A percentile compares a stretch with the other conserved stretches of the same genome.
These are phyloP conservation scores for Hyaloscypha bicolor DNA, from an alignment of 495 filamentous ascomycete genomes.

Conservation along the genomic window DNA sequence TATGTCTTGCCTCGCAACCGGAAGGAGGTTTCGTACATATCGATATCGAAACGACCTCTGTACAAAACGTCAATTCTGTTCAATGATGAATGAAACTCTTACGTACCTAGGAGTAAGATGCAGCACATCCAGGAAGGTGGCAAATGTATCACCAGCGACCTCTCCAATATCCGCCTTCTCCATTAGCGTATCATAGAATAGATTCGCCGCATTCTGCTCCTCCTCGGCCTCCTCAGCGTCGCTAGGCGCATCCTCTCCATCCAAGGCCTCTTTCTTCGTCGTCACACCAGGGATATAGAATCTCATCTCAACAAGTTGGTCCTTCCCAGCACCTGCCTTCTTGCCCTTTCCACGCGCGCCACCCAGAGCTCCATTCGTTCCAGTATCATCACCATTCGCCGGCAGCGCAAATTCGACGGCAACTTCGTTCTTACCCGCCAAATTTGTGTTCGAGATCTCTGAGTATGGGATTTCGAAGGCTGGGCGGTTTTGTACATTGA, in stretches of 20 bases:
- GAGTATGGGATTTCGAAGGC: slow-evolving; percentile 97
- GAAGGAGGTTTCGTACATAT: slow-evolving; percentile 99
- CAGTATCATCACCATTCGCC: slow-evolving; percentile 64
- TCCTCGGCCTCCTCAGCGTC: slow-evolving; percentile 70
- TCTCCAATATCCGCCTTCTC: slow-evolving; percentile 99
- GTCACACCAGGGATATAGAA: slow-evolving; percentile 97
- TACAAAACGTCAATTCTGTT: slow-evolving; percentile 37
- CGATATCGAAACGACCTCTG: slow-evolving; percentile 99
- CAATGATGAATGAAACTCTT: not conserved
- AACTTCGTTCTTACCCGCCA: slow-evolving; percentile 97
- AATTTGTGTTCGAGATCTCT: slow-evolving; percentile 96
- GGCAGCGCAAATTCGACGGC: slow-evolving; percentile 90
- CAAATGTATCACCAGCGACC: slow-evolving; percentile 94
- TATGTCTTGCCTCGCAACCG: slow-evolving; percentile 98
- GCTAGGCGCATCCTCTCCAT: slow-evolving; percentile 69
- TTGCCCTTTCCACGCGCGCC: slow-evolving; percentile 79
- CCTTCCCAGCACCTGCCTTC: slow-evolving; percentile 83
- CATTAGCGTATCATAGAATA: slow-evolving; percentile 97
- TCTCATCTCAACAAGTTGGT: slow-evolving; percentile 96
- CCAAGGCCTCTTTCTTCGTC: slow-evolving; percentile 77
- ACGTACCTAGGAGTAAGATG: slow-evolving; percentile 93
- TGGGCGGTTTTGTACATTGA: slow-evolving; percentile 95
- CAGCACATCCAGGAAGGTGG: slow-evolving; percentile 94
- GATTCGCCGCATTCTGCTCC: slow-evolving; percentile 88
- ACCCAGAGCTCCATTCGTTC: slow-evolving; percentile 73